phyloP scores from a whole-genome alignment of 2,329 filamentous ascomycete genomes.

The Apiospora kogelbergensis region DNA sequence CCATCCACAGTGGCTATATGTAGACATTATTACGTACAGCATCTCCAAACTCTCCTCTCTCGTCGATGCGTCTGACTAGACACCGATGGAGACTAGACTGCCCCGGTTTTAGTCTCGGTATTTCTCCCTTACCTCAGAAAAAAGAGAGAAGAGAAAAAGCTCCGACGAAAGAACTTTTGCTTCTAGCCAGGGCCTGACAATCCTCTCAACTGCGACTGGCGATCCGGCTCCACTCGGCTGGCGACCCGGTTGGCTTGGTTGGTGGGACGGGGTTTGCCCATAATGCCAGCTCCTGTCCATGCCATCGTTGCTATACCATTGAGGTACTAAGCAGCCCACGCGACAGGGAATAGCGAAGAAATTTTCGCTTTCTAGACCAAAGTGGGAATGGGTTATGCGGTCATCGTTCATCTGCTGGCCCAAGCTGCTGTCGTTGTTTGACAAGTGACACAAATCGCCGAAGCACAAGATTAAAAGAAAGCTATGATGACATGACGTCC shows the following conservation, averaged over 20 bases:
- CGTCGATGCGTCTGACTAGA: not conserved
- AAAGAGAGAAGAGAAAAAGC: not conserved
- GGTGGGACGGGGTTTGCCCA: not conserved
- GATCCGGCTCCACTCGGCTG: not conserved
- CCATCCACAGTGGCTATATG: not conserved
- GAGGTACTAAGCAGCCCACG: not conserved
- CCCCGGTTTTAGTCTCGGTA: not conserved
- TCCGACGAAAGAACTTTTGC: not conserved
- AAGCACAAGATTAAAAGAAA: constrained; percentile 1
- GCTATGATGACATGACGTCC: constrained; percentile 5
- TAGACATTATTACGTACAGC: not conserved
- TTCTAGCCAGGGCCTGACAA: not conserved
- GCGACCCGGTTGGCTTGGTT: not conserved
- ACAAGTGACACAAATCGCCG: constrained; percentile 3
- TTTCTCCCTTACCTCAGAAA: not conserved
- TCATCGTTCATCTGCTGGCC: not conserved
- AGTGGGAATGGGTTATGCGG: constrained; percentile 1
- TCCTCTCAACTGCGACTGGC: not conserved
- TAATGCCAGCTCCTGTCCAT: not conserved
- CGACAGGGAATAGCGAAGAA: constrained; percentile 2
- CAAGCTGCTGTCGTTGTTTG: not conserved
- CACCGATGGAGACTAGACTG: not conserved
- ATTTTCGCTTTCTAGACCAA: constrained; percentile 4
- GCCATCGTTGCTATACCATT: not conserved
- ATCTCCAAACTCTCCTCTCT: not conserved